phyloP scores from a whole-genome alignment of 202 grass and related monocot genomes.

The Saccharum hybrid region DNA sequence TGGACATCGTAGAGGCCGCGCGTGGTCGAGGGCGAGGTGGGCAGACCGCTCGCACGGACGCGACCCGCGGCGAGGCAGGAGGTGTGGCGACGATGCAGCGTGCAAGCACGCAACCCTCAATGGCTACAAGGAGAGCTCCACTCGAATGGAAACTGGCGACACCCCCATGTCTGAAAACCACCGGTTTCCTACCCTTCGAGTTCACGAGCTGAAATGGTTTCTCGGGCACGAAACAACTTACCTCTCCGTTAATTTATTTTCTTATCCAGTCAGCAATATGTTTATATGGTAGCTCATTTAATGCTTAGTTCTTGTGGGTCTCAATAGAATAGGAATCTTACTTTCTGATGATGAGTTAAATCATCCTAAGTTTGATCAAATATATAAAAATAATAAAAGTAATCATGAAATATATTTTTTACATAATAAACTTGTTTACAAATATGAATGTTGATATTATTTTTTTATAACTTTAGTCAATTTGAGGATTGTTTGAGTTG shows the following conservation, averaged over 20 bases:
- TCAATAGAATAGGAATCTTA: not conserved
- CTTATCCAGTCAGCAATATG: not conserved
- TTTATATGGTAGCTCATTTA: not conserved
- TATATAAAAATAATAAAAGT: not conserved
- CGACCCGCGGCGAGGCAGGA: too few species aligned
- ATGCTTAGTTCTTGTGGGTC: not conserved
- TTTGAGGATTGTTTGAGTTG: not conserved
- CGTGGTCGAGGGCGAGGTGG: not conserved
- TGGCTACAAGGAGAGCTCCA: accelerated
- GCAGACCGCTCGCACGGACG: not conserved
- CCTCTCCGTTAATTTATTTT: not conserved
- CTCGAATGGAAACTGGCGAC: not conserved
- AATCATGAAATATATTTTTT: not conserved
- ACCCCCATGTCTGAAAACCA: too few species aligned
- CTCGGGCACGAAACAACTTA: not conserved
- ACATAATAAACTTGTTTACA: too few species aligned
- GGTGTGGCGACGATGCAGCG: not conserved
- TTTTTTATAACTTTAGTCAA: not conserved
- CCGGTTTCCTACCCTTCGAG: not conserved
- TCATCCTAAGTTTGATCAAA: not conserved
- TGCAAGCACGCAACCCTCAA: not conserved
- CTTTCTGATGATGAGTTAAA: not conserved
- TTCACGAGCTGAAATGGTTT: too few species aligned
- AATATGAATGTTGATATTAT: not conserved
- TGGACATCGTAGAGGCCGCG: too few species aligned